These are phyloP conservation scores for Allium cepa DNA, from an alignment of 106 monocot species.

Conservation along the genomic window DNA sequence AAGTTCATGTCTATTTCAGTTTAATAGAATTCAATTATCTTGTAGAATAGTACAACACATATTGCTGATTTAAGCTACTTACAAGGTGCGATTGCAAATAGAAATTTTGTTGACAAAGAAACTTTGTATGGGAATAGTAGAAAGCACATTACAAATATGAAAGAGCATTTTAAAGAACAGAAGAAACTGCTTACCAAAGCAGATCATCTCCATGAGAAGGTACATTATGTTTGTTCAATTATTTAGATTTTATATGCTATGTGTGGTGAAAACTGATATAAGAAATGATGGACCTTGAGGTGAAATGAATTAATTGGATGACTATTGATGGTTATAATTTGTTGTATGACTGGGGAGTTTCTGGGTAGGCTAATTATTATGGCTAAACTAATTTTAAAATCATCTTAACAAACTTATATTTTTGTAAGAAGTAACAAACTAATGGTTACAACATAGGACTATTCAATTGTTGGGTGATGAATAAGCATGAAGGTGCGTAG, in stretches of 20 bases:
- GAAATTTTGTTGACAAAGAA: constrained; percentile 7
- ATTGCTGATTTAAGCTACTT: too few relatives aligned
- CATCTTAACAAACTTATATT: too few relatives aligned
- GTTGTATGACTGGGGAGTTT: too few relatives aligned
- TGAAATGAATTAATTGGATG: not conserved
- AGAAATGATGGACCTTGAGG: not conserved
- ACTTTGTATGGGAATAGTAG: constrained; percentile 12
- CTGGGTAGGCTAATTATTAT: too few relatives aligned
- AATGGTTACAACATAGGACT: too few relatives aligned
- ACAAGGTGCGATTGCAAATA: constrained; percentile 7
- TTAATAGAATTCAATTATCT: not conserved
- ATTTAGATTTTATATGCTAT: not conserved
- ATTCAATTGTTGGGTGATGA: too few relatives aligned
- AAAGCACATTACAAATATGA: constrained; percentile 22
- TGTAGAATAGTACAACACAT: too few relatives aligned
- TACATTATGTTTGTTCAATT: constrained; percentile 13
- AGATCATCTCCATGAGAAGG: constrained; percentile 72
- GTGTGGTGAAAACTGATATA: not conserved
- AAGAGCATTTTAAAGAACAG: constrained; percentile 49
- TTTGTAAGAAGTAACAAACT: too few relatives aligned
- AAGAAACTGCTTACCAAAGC: constrained; percentile 41
- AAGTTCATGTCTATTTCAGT: not conserved
- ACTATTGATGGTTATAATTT: not conserved
- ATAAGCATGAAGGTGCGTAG: too few relatives aligned
- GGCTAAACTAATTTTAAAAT: too few relatives aligned